Base-by-base conservation (phyloP, 768 basidiomycete genomes). In the Punctularia strigosozonata region DNA sequence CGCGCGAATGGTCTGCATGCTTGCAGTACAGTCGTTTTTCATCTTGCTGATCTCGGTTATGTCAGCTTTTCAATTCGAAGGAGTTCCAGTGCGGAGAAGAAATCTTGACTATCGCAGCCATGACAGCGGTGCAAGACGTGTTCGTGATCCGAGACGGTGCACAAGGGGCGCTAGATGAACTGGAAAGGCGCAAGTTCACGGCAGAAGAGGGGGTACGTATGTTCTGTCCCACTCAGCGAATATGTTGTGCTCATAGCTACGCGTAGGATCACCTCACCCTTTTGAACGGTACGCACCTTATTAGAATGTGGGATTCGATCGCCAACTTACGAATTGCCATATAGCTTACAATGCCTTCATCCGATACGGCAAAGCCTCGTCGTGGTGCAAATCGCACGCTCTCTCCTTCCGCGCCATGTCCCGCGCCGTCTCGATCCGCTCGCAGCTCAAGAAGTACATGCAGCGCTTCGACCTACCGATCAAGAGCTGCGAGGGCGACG, bases 401-500 rank as follows among this genome's bases (percentile, higher is more conserved):
- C 63, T 99, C 4, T 97, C 92, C 36, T 94, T 94, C 57, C 78
- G 91, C 44, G 88, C 89, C 2, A 75, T 99, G 66, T 94, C 91
- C 0, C 73, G 95, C 37, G 94, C 87, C 0, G 75, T 97, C 14
- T 92, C 91, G 2, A 95, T 99, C 47, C 79, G 94, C 5, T 71
- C 83, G n/a, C 95, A 99, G 52, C 68, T 99, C 25, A 81, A 84
- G 52, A 95, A 91, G 59, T 98, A 97, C 55, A 81, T 98, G 77
- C 74, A 80, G 40, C 76, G 95, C 10, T 98, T 95, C 54, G 70
- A 76, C 30, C 65, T 94, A 19, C 82, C 85, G 0, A 56, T 77
- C 17, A 74, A 84, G 41, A 91, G 89, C 55, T 97, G 94, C 55
- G 71, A 94, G 50, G 90, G 89, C 1, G 92, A 98, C 58, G 77